Evolutionary conservation across 2,329 filamentous ascomycete species (phyloP).

Genomic region (Pestalotiopsis sp.): DNA sequence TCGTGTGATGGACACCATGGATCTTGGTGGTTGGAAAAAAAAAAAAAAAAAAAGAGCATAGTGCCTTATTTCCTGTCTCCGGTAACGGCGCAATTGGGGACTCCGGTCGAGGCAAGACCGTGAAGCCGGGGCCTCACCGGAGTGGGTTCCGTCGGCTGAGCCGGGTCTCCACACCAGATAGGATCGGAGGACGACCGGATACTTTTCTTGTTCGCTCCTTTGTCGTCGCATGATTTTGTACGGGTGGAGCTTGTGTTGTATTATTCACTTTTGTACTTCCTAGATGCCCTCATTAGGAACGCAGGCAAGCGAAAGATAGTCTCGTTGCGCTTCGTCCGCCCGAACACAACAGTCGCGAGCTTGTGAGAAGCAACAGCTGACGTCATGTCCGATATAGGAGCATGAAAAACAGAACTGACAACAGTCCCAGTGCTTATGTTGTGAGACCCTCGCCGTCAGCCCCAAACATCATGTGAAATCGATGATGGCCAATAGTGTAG

Average conservation of each 20-base stretch:
- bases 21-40: background rate
- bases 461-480: background rate
- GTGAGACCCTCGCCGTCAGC: background rate
- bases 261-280: background rate
- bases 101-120: background rate
- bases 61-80: background rate
- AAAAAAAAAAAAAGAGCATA: background rate
- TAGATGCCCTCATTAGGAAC: background rate
- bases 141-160: slow-evolving; percentile 7
- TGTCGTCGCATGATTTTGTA: background rate
- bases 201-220: background rate
- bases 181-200: slow-evolving; percentile 2
- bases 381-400: slow-evolving; percentile 9
- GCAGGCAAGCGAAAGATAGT: background rate
- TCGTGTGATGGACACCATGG: background rate
- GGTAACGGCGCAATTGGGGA: slow-evolving; percentile 1
- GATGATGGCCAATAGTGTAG: background rate
- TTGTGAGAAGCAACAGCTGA: background rate
- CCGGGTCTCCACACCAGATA: background rate
- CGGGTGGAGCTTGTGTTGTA: background rate
- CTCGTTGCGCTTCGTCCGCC: background rate
- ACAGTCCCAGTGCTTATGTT: background rate
- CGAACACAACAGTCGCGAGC: background rate
- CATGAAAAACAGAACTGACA: background rate
- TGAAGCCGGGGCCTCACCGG: background rate